Conservation (phyloP, 768 basidiomycete species). For the Hortiboletus flavorubellus region DNA sequence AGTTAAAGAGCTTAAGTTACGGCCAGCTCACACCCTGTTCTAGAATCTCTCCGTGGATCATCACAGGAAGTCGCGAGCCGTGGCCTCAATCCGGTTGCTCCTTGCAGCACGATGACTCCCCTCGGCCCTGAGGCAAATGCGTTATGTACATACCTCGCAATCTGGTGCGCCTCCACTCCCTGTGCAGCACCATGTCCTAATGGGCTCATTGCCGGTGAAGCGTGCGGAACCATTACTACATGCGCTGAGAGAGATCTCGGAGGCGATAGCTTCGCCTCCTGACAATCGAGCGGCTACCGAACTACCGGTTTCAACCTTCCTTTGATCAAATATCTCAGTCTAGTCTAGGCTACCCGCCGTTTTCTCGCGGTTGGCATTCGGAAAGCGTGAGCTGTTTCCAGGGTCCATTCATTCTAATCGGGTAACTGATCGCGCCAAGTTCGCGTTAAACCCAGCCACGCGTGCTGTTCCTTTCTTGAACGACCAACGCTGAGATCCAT, state of each 20-base stretch:
- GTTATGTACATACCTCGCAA: conserved; percentile 12
- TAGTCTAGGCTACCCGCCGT: conserved; percentile 16
- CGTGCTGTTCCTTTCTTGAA: conserved; percentile 21
- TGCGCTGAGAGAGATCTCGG: conserved; percentile 32
- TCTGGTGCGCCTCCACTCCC: conserved; percentile 10
- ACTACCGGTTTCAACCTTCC: conserved; percentile 28
- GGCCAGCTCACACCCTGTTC: conserved; percentile 26
- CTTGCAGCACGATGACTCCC: neutral
- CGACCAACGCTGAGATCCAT: conserved; percentile 4
- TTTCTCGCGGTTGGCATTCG: conserved; percentile 27
- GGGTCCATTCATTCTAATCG: conserved; percentile 31
- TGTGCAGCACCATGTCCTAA: conserved; percentile 20
- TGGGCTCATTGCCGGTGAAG: conserved; percentile 26
- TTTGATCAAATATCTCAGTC: conserved; percentile 29
- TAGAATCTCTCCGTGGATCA: conserved; percentile 26
- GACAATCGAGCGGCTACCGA: conserved; percentile 32
- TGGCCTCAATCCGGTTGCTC: conserved; percentile 6
- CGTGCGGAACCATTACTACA: conserved; percentile 31
- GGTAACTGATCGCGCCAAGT: conserved; percentile 25
- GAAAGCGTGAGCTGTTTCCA: conserved; percentile 28
- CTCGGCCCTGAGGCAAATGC: conserved; percentile 13
- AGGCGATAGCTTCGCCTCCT: conserved; percentile 32
- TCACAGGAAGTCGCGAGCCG: conserved; percentile 15
- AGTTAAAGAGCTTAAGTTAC: conserved; percentile 41
- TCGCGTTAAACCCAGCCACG: conserved; percentile 18